Base-by-base conservation (phyloP, 768 basidiomycete species). In the Hypholoma fasciculare region DNA sequence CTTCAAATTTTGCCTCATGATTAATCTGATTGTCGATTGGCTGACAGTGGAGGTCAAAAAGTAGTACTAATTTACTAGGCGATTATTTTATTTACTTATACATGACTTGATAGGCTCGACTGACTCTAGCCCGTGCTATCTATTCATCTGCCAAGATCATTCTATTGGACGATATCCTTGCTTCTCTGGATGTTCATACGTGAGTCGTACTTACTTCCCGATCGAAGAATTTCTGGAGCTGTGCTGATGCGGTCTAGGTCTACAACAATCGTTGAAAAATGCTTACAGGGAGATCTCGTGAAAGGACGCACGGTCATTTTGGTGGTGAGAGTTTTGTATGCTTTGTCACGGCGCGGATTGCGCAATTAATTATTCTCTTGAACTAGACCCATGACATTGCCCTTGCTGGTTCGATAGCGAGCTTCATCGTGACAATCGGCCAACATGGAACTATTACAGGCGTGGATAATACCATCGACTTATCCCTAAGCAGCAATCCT, bases 261-360 rank as follows among this genome's bases (percentile, higher is more conserved):
- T 6, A 50, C 52, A 27, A 57, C 59, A 50, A 57, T 97, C 44
- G 87, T 87, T 65, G 76, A 84, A 23, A 78, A 91, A 49, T 94
- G 91, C 64, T 77, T 97, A 39, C 78, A 80, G 61, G 94, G 94
- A 8, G 86, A 89, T 46, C 74, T 96, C 30, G 78, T 93, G 65
- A 72, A 77, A 26, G 85, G 82, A 12, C 81, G 94, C 49, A 96
- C 95, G 0, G 74, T 95, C 52, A 79, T 96, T 43, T 78, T 97
- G 19, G 94, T 96, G 38, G 83, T 83, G 61, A 52, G 76, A 7
- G 7, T 9, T 34, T 34, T 9, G 23, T 34, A 14, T 38, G 4
- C 9, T 39, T 20, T 20, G 12, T 4, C 12, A 23, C 17, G 42
- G 3, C 16, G 7, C 17, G 5, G 11, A 36, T 20, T 65, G 8